Percentiles rank a stretch among this genome's conserved stretches.
Evolutionary conservation across 2,329 filamentous ascomycete species (phyloP).

Genomic region (Lachnellula suecica): DNA sequence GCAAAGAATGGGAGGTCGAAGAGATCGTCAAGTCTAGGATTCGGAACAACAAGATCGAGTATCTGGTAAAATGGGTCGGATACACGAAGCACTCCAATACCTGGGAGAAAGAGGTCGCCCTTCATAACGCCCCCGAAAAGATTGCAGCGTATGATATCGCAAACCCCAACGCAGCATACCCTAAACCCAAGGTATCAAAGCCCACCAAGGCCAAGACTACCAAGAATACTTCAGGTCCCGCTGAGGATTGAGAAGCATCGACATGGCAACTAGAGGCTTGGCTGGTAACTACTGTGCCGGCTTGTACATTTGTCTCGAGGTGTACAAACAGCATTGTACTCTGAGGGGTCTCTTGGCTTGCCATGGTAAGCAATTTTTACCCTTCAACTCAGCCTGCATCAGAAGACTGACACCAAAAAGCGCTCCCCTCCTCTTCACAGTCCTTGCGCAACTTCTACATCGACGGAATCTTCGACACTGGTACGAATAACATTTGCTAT

Average conservation of each 20-base stretch:
- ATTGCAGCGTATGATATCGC: constrained; percentile 10
- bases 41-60: constrained; percentile 1
- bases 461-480: background rate
- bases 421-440: background rate
- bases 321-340: too few relatives aligned
- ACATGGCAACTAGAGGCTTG: too few relatives aligned
- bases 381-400: too few relatives aligned
- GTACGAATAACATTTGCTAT: background rate
- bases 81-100: constrained; percentile 7
- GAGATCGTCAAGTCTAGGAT: constrained; percentile 12
- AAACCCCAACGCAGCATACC: constrained; percentile 8
- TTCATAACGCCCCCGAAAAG: constrained; percentile 7
- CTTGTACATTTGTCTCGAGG: too few relatives aligned
- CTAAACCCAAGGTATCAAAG: background rate
- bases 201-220: too few relatives aligned
- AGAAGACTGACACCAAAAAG: background rate
- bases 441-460: too few relatives aligned
- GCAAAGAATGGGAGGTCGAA: constrained; percentile 15
- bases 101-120: constrained; percentile 19
- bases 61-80: constrained; percentile 18
- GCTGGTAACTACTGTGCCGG: too few relatives aligned
- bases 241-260: too few relatives aligned
- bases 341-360: too few relatives aligned
- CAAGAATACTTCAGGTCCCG: too few relatives aligned
- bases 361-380: too few relatives aligned